Evolutionary conservation across 2,329 filamentous ascomycete genomes (phyloP), one percentile per base, ranked within the genome.

Genomic region (Colletotrichum sp.): DNA sequence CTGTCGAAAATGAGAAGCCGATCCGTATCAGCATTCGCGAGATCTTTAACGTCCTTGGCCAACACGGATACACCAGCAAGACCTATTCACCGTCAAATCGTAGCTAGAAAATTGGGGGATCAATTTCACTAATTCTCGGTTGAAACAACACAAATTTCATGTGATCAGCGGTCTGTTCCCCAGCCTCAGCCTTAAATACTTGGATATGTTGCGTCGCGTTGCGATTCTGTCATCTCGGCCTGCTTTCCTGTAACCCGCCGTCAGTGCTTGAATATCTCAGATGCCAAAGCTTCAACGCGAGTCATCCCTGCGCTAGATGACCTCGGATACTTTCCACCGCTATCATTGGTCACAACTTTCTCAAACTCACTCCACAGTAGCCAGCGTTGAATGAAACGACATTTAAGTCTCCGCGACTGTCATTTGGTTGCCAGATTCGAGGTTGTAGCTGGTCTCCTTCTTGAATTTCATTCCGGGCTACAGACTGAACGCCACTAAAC

Each of bases 81-180:
- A 8, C 21, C 43, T 21, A 13, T 13, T 51, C 6, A 51, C 21
- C 43, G n/a, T n/a, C 11, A 21, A 47, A 4, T 47, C n/a, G 43
- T 21, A n/a, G 18, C 43, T 21, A 47, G n/a, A 21, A 24, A 24
- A 24, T 24, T 24, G 24, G 24, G 24, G 24, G 18, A 18, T 47
- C 11, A 43, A 8, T 43, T 21, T 21, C 2, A 21, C 9, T 18
- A 47, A 5, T n/a, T 51, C 12, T 51, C 13, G 11, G 18, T 21
- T 3, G 11, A 51, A 51, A 51, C 2, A 24, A 21, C 6, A 24
- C 5, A n/a, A 12, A n/a, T 2, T 13, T 13, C 6, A 21, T 51
- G 3, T 21, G n/a, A 51, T 13, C 21, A 24, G 11, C 6, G 21
- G 0, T 21, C n/a, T 8, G 43, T 1, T 3, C 21, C n/a, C n/a